Evolutionary conservation across 805 yeast genomes (phyloP), one percentile per base, ranked within the genome.

Genomic region (Saccharomycopsis sp.): DNA sequence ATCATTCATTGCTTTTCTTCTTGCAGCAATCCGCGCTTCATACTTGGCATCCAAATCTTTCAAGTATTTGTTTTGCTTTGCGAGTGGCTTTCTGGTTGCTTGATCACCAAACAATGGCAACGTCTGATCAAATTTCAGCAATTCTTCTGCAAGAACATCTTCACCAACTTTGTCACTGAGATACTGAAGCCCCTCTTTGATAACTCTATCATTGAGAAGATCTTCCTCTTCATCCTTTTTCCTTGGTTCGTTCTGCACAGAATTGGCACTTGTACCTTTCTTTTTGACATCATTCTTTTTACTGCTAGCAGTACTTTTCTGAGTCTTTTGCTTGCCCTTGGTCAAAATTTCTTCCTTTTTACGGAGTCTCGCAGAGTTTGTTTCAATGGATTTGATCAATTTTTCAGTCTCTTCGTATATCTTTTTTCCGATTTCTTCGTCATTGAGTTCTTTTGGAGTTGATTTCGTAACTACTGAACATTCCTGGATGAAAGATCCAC

Each of bases 401-500:
- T 64, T 61, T 38, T 65, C 79, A 0, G 95, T 84, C 37, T 66
- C 65, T 19, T 75, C 80, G 51, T 62, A 85, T 5, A 88, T 53
- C 37, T 62, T 45, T 44, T 69, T 65, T 53, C 82, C 92, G 42
- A 85, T 58, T 34, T 68, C 77, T 13, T 53, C 66, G 53, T 82
- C 82, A 15, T 66, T 61, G 42, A 77, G 70, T 57, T 88, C 96
- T 31, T 62, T 57, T 50, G 94, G 69, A 0, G 73, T 75, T 16
- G 48, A 46, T 15, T 41, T 58, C 56, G 45, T 75, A 64, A 44
- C 62, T 53, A 34, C 70, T 55, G n/a, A 73, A 58, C 96, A 84
- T 53, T 88, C 92, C 36, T 80, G 78, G 41, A 86, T 64, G 54
- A 81, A 74, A 40, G 75, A 68, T 3, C 85, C 92, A 17, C 89